Evolutionary conservation across 1,139 yeast genomes (phyloP).

Genomic region (Saccharomyces hybrid): DNA sequence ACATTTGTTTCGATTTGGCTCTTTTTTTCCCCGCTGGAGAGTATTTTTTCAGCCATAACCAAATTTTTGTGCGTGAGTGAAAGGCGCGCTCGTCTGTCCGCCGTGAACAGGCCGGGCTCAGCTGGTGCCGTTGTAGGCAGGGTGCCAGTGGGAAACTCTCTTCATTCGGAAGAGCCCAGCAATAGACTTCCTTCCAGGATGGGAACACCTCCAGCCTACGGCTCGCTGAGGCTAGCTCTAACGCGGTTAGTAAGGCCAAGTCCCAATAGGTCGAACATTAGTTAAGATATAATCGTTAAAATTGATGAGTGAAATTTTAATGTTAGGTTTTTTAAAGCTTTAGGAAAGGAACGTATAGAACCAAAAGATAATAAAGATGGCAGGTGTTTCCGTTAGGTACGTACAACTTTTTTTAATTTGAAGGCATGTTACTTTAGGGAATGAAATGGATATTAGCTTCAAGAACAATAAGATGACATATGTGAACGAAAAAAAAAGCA

Average conservation of each 20-base stretch:
- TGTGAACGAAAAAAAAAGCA: not conserved
- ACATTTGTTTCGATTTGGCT: not conserved
- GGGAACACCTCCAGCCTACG: not conserved
- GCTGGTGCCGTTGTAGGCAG: not conserved
- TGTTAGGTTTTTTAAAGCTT: not conserved
- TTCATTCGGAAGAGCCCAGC: not conserved
- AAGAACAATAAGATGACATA: not conserved
- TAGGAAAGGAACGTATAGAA: slow-evolving; percentile 2
- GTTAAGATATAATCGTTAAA: slow-evolving; percentile 2
- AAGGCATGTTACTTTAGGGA: not conserved
- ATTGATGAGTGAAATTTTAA: not conserved
- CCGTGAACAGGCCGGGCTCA: not conserved
- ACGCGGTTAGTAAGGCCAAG: not conserved
- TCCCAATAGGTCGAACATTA: not conserved
- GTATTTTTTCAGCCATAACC: not conserved
- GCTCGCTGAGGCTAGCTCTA: not conserved
- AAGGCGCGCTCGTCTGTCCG: not conserved
- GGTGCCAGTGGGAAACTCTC: not conserved
- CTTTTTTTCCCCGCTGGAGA: not conserved
- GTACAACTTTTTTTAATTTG: slow-evolving; percentile 32
- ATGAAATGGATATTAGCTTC: not conserved
- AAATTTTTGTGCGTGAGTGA: not conserved
- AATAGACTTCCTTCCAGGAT: not conserved
- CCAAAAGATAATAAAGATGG: slow-evolving; percentile 48
- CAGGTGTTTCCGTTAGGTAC: slow-evolving; percentile 98